Percentiles rank a stretch among this genome's conserved stretches.
These are phyloP conservation scores for Mycena vulgaris DNA, from an alignment of 768 basidiomycete species.

Conservation along the genomic window DNA sequence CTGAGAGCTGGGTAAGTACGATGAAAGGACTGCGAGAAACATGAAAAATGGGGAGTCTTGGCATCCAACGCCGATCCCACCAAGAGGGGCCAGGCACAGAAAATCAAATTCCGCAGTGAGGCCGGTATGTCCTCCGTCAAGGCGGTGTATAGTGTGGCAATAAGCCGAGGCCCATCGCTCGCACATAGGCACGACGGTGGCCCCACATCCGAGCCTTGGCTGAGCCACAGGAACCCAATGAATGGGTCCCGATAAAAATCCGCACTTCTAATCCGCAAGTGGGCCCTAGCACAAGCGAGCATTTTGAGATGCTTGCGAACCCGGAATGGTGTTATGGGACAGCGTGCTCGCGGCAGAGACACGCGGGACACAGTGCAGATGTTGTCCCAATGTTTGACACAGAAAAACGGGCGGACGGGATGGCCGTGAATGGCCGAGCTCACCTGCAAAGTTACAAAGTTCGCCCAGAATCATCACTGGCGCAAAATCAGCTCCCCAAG, in stretches of 20 bases:
- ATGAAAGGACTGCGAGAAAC: slow-evolving; percentile 48
- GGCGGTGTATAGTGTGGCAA: background rate
- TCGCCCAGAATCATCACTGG: slow-evolving; percentile 94
- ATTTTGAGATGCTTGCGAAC: too few species aligned
- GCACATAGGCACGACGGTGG: background rate
- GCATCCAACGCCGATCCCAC: background rate
- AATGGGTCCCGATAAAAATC: too few species aligned
- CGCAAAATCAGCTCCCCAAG: background rate
- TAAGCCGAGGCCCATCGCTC: background rate
- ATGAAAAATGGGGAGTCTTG: slow-evolving; percentile 43
- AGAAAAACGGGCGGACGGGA: background rate
- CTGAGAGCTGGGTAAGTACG: slow-evolving; percentile 51
- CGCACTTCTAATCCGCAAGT: too few species aligned
- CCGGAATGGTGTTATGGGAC: too few species aligned
- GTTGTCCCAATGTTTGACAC: background rate
- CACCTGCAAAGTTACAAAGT: slow-evolving; percentile 89
- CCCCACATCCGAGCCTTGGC: background rate
- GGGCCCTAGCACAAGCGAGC: too few species aligned
- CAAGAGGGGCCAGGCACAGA: background rate
- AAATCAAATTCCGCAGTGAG: too few species aligned
- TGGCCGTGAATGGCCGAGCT: slow-evolving; percentile 5
- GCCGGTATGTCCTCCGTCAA: background rate
- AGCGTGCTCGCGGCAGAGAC: too few species aligned
- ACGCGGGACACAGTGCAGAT: too few species aligned
- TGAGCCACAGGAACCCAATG: too few species aligned